Conservation (phyloP, 768 basidiomycete species). For the Kwoniella sp. region DNA sequence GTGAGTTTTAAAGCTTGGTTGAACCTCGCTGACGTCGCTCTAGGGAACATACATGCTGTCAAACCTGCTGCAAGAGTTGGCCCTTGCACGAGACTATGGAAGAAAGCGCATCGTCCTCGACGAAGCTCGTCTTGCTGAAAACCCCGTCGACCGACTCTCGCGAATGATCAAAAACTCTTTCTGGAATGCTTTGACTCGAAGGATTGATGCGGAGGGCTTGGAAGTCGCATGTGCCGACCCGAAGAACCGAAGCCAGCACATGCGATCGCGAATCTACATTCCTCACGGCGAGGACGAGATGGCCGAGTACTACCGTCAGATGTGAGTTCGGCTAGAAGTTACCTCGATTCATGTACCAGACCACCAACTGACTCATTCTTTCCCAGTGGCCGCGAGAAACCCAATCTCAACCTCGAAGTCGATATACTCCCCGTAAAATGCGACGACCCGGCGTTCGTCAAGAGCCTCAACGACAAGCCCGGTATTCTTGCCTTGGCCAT, state of each 20-base stretch:
- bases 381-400: slow-evolving; percentile 72
- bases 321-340: no score
- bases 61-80: slow-evolving; percentile 97
- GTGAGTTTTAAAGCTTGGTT: slow-evolving; percentile 57
- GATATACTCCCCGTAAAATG: slow-evolving; percentile 83
- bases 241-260: slow-evolving; percentile 89
- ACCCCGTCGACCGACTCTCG: slow-evolving; percentile 92
- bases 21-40: slow-evolving; percentile 33
- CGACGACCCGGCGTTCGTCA: slow-evolving; percentile 84
- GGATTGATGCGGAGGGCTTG: slow-evolving; percentile 94
- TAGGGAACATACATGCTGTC: slow-evolving; percentile 99
- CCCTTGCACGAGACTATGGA: slow-evolving; percentile 90
- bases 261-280: slow-evolving; percentile 91
- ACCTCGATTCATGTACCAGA: no score
- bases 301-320: slow-evolving; percentile 91
- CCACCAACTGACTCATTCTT: slow-evolving; percentile 25
- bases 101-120: slow-evolving; percentile 97
- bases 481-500: slow-evolving; percentile 93
- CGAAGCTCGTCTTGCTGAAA: slow-evolving; percentile 94
- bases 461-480: slow-evolving; percentile 89
- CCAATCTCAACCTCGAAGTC: slow-evolving; percentile 90
- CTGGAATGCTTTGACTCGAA: slow-evolving; percentile 94
- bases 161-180: slow-evolving; percentile 98
- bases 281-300: slow-evolving; percentile 90
- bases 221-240: slow-evolving; percentile 98